Percentiles rank a stretch among this genome's conserved stretches.
phyloP scores from a whole-genome alignment of 495 filamentous ascomycete genomes.

The Acidomyces sp. region DNA sequence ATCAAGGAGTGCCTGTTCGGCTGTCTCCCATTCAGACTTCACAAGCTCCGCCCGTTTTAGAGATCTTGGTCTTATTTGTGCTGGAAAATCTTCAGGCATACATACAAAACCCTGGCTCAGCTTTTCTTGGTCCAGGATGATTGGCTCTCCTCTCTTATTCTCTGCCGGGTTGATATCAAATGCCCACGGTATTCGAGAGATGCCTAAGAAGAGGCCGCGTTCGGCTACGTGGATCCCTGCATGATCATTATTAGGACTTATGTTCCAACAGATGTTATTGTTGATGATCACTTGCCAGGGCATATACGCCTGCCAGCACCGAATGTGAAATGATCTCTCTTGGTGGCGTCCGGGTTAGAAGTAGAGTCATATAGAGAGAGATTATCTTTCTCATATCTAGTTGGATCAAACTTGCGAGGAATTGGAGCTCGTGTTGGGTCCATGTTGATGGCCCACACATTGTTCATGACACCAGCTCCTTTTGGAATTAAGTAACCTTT shows the following conservation, averaged over 20 bases:
- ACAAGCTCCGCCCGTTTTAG: slow-evolving; percentile 24
- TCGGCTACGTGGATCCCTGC: slow-evolving; percentile 26
- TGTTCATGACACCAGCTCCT: slow-evolving; percentile 18
- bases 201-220: slow-evolving; percentile 17
- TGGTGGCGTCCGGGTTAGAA: slow-evolving; percentile 7
- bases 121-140: slow-evolving; percentile 31
- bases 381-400: slow-evolving; percentile 11
- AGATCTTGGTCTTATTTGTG: slow-evolving; percentile 28
- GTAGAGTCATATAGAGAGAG: slow-evolving; percentile 15
- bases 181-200: slow-evolving; percentile 22
- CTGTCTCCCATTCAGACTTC: slow-evolving; percentile 27
- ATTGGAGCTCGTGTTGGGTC: slow-evolving; percentile 16
- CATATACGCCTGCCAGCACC: slow-evolving; percentile 26
- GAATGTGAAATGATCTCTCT: slow-evolving; percentile 25
- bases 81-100: slow-evolving; percentile 31
- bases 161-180: slow-evolving; percentile 18
- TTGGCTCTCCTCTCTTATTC: slow-evolving; percentile 25
- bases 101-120: slow-evolving; percentile 35
- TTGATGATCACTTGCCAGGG: no score
- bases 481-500: slow-evolving; percentile 24
- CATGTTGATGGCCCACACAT: slow-evolving; percentile 21
- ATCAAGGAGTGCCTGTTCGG: slow-evolving; percentile 26
- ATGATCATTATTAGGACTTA: no score
- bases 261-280: no score
- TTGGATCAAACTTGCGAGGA: slow-evolving; percentile 19